These are phyloP conservation scores for Penicillium cataractarum DNA, from an alignment of 495 filamentous ascomycete genomes.

Conservation along the genomic window DNA sequence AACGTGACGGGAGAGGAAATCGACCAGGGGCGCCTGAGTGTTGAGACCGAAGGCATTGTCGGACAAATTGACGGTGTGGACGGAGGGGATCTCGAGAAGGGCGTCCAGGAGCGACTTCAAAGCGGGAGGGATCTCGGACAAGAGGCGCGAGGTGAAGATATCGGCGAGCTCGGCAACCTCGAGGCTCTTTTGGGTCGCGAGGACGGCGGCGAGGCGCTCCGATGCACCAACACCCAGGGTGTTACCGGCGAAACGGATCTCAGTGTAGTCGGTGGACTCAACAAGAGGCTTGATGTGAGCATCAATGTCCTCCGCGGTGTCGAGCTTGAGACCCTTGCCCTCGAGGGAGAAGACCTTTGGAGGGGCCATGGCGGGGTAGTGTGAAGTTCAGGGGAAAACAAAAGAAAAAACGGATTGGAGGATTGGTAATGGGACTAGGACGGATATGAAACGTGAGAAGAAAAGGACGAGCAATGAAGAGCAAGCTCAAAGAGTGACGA, in stretches of 20 bases:
- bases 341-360: slow-evolving; percentile 86
- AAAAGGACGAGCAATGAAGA: slow-evolving; percentile 6
- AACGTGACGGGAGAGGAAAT: slow-evolving; percentile 82
- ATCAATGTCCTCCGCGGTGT: slow-evolving; percentile 82
- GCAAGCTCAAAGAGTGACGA: slow-evolving; percentile 9
- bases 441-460: neutral
- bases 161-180: slow-evolving; percentile 89
- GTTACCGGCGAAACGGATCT: slow-evolving; percentile 84
- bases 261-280: slow-evolving; percentile 73
- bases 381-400: slow-evolving; percentile 32
- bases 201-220: slow-evolving; percentile 75
- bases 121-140: slow-evolving; percentile 91
- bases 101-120: slow-evolving; percentile 83
- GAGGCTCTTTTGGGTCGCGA: slow-evolving; percentile 79
- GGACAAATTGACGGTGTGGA: slow-evolving; percentile 91
- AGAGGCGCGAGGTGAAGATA: slow-evolving; percentile 93
- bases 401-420: slow-evolving; percentile 8
- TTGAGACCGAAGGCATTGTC: slow-evolving; percentile 98
- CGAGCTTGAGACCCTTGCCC: slow-evolving; percentile 87
- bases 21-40: slow-evolving; percentile 78
- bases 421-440: slow-evolving; percentile 7
- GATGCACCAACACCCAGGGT: slow-evolving; percentile 88
- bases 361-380: slow-evolving; percentile 55
- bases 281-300: slow-evolving; percentile 77
- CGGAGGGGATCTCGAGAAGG: slow-evolving; percentile 76